Percentiles rank a stretch among this genome's conserved stretches.
These are phyloP conservation scores for Aspergillus sp. DNA, from an alignment of 2,329 filamentous ascomycete species.

Conservation along the genomic window DNA sequence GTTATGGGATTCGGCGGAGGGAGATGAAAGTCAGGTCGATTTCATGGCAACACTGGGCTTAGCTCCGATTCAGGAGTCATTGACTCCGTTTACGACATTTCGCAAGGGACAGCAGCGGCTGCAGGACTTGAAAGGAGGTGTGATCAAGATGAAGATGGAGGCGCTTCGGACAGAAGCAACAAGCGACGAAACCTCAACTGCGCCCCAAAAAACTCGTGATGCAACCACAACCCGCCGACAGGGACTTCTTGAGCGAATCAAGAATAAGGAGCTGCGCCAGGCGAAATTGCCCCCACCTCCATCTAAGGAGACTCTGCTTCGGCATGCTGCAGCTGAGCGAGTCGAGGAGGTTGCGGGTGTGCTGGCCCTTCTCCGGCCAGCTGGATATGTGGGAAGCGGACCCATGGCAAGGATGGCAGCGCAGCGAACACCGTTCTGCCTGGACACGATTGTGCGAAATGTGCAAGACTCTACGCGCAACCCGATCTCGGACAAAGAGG, in stretches of 20 bases:
- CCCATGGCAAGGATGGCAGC: constrained; percentile 38
- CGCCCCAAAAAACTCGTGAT: constrained; percentile 31
- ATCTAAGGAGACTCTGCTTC: constrained; percentile 61
- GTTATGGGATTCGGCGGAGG: constrained; percentile 45
- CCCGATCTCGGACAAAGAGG: constrained; percentile 55
- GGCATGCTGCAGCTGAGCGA: constrained; percentile 68
- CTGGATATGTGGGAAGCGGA: constrained; percentile 37
- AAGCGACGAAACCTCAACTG: constrained; percentile 18
- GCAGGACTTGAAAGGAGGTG: constrained; percentile 46
- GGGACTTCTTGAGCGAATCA: constrained; percentile 75
- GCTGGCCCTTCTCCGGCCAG: constrained; percentile 63
- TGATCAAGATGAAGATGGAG: constrained; percentile 43
- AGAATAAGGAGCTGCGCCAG: constrained; percentile 65
- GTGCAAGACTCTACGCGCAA: constrained; percentile 67
- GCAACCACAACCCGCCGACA: constrained; percentile 50
- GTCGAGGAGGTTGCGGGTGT: constrained; percentile 71
- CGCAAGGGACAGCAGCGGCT: constrained; percentile 47
- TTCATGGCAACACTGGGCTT: constrained; percentile 40
- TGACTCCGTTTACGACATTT: constrained; percentile 39
- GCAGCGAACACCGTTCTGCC: constrained; percentile 67
- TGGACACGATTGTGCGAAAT: constrained; percentile 66
- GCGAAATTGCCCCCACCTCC: constrained; percentile 52
- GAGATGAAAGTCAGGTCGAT: constrained; percentile 39
- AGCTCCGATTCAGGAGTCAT: constrained; percentile 42
- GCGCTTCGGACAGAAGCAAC: constrained; percentile 31